Percentiles rank a stretch among this genome's conserved stretches.
phyloP scores from a whole-genome alignment of 768 basidiomycete species.

The Pulveroboletus sp. region DNA sequence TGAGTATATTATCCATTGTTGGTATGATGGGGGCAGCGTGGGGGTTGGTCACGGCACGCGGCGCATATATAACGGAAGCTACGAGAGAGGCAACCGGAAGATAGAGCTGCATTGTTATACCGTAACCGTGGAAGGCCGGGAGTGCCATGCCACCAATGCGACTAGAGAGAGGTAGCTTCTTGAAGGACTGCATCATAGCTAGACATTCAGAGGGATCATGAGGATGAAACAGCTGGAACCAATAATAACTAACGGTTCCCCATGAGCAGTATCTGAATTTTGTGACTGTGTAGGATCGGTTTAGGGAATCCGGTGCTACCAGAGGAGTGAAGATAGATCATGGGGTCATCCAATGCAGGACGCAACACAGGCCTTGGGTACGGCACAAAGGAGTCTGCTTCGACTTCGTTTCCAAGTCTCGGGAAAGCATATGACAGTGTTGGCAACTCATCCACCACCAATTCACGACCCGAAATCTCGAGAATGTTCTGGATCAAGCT shows the following conservation, averaged over 20 bases:
- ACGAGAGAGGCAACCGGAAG: constrained; percentile 24
- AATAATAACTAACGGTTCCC: constrained; percentile 25
- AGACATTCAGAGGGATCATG: not conserved
- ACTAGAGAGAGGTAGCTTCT: constrained; percentile 1
- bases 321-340: constrained; percentile 12
- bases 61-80: constrained; percentile 32
- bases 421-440: constrained; percentile 32
- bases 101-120: constrained; percentile 30
- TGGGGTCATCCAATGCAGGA: not conserved
- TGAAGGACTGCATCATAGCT: not conserved
- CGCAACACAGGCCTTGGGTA: constrained; percentile 1
- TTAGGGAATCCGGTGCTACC: constrained; percentile 47
- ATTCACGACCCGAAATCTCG: not conserved
- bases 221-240: not conserved
- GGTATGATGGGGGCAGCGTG: constrained; percentile 15
- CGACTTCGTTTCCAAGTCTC: constrained; percentile 31
- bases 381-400: constrained; percentile 6
- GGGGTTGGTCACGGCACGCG: constrained; percentile 8
- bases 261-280: constrained; percentile 27
- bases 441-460: constrained; percentile 10
- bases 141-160: constrained; percentile 29
- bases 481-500: constrained; percentile 8
- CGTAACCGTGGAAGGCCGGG: constrained; percentile 39
- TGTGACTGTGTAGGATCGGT: constrained; percentile 32
- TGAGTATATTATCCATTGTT: constrained; percentile 20